Base-by-base conservation (phyloP, 805 yeast species). In the Teunomyces lycoperdinae region DNA sequence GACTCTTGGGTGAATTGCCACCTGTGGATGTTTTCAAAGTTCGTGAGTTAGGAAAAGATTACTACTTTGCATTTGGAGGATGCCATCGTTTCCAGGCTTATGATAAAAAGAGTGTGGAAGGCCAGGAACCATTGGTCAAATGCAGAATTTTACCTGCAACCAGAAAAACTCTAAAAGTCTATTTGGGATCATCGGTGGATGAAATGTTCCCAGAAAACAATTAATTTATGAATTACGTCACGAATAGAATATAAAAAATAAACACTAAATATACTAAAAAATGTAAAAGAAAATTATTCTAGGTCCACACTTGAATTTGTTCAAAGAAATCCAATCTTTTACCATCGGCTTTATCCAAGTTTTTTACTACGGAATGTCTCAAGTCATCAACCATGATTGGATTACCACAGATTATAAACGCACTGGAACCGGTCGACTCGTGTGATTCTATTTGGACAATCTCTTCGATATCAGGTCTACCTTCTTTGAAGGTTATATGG, bases 11-110 rank as follows among this genome's bases (percentile, higher is more conserved):
- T 1, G 85, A 84, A 54, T 66, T 88, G 33, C 96, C 96, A 2
- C 92, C 96, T 1, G 76, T 89, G 11, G 96, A 89, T 63, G 89
- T 89, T 0, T 66, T 89, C 52, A 74, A 76, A 32, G 87, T 88
- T 2, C 72, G 84, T 38, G 85, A 85, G 36, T 62, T 77, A 6
- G 92, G 89, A 1, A 67, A 78, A 43, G 73, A 66, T 32, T 77
- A 76, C 62, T 88, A 84, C 59, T 88, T 87, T 65, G 95, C 91
- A 1, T 89, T 89, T 66, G 96, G 96, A 5, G 96, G 96, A 0
- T 89, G 96, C 61, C 96, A 89, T 61, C 67, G 96, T 52, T 85
- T 89, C 55, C 96, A 89, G 63, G 96, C 96, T 0, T 89, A 89
- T 60, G 94, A 88, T 48, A 67, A 76, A 34, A 48, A 64, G 24